Conservation (phyloP, 768 basidiomycete genomes). For the Lactarius evosmus region DNA sequence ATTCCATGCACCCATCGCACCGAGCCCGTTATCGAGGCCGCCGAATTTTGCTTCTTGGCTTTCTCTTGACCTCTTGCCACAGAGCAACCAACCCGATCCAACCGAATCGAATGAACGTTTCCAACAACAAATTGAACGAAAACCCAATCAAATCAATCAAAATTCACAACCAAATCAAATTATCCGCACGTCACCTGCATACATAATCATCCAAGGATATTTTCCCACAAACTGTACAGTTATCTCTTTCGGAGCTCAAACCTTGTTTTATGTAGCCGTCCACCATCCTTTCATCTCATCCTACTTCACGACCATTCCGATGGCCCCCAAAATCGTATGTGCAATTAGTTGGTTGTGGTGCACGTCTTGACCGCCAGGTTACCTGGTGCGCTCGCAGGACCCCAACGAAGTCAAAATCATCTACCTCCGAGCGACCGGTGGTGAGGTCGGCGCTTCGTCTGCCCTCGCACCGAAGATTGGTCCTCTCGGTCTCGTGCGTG, state of each 20-base stretch:
- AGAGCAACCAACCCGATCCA: background rate
- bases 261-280: constrained; percentile 3
- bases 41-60: background rate
- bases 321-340: constrained; percentile 80
- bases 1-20: constrained; percentile 86
- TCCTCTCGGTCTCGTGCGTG: constrained; percentile 94
- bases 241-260: constrained; percentile 9
- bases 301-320: constrained; percentile 36
- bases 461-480: constrained; percentile 99
- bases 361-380: background rate
- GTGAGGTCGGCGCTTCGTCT: constrained; percentile 98
- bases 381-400: constrained; percentile 53
- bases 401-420: constrained; percentile 98
- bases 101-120: background rate
- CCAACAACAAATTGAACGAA: background rate
- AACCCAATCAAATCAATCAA: background rate
- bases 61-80: background rate
- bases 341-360: background rate
- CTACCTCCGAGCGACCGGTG: constrained; percentile 96
- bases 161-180: constrained; percentile 3
- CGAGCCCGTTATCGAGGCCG: constrained; percentile 33
- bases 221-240: constrained; percentile 16
- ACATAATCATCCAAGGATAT: no score
- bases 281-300: constrained; percentile 9
- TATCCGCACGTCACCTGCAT: background rate